These are phyloP conservation scores for Claviceps sp. DNA, from an alignment of 2,329 filamentous ascomycete genomes.

Conservation along the genomic window DNA sequence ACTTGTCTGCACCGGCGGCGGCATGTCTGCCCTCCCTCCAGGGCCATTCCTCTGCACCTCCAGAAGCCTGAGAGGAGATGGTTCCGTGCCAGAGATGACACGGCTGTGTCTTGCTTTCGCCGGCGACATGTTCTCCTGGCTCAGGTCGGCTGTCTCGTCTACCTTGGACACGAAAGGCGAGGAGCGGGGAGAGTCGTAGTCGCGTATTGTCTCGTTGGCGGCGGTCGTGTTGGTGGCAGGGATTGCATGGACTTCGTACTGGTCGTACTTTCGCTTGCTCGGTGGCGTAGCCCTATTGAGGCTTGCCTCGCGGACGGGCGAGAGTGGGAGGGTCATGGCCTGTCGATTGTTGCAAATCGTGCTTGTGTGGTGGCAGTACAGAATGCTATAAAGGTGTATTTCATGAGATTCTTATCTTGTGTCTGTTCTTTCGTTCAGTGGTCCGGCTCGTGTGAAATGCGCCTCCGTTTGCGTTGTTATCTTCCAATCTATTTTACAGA, in stretches of 20 bases:
- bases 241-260: constrained; percentile 21
- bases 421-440: too few relatives aligned
- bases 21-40: background rate
- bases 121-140: constrained; percentile 35
- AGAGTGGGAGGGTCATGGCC: constrained; percentile 25
- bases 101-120: constrained; percentile 38
- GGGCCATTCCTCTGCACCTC: constrained; percentile 18
- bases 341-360: too few relatives aligned
- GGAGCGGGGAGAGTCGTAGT: constrained; percentile 9
- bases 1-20: constrained; percentile 20
- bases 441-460: too few relatives aligned
- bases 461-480: too few relatives aligned
- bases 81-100: constrained; percentile 41
- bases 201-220: background rate
- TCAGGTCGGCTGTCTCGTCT: constrained; percentile 18
- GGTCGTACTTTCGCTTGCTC: constrained; percentile 16
- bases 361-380: too few relatives aligned
- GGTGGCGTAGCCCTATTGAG: constrained; percentile 24
- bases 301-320: constrained; percentile 22
- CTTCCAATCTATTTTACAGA: too few relatives aligned
- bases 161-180: constrained; percentile 17
- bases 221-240: constrained; percentile 6
- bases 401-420: too few relatives aligned
- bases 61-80: constrained; percentile 45
- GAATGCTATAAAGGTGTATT: too few relatives aligned